These are phyloP conservation scores for Xerocomus alliaceus DNA, from an alignment of 1,284 basidiomycete genomes.

Conservation along the genomic window DNA sequence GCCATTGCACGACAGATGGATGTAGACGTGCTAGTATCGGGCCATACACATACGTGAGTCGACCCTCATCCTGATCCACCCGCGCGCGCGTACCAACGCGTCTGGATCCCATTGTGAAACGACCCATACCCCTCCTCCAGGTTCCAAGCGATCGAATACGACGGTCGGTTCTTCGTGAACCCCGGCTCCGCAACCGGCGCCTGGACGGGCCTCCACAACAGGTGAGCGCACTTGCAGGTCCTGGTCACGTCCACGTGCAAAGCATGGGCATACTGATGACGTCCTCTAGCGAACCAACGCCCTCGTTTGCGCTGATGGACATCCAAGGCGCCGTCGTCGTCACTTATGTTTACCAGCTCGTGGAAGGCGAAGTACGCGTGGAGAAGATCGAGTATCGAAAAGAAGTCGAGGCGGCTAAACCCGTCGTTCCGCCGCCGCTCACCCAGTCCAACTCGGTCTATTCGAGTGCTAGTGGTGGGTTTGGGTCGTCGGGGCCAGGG, in stretches of 20 bases:
- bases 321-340: slow-evolving; percentile 94
- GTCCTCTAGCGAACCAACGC: slow-evolving; percentile 61
- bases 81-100: background rate
- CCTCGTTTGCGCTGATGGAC: slow-evolving; percentile 93
- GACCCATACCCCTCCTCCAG: slow-evolving; percentile 48
- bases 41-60: slow-evolving; percentile 91
- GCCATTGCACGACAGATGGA: slow-evolving; percentile 94
- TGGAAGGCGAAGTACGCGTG: slow-evolving; percentile 90
- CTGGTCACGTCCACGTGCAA: no score
- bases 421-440: slow-evolving; percentile 25
- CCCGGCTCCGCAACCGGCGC: slow-evolving; percentile 96
- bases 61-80: background rate
- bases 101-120: no score
- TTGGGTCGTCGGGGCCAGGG: slow-evolving; percentile 29
- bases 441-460: slow-evolving; percentile 35
- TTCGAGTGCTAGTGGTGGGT: slow-evolving; percentile 22
- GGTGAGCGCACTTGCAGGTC: slow-evolving; percentile 48
- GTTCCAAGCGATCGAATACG: slow-evolving; percentile 93
- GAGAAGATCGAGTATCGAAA: slow-evolving; percentile 86
- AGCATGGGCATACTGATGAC: background rate
- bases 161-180: slow-evolving; percentile 93
- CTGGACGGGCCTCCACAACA: slow-evolving; percentile 81
- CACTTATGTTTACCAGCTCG: slow-evolving; percentile 94
- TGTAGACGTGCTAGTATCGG: slow-evolving; percentile 93
- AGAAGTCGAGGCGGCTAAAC: slow-evolving; percentile 57